Evolutionary conservation across 2,329 filamentous ascomycete species (phyloP).

Genomic region (Chrysoporthe puriensis): DNA sequence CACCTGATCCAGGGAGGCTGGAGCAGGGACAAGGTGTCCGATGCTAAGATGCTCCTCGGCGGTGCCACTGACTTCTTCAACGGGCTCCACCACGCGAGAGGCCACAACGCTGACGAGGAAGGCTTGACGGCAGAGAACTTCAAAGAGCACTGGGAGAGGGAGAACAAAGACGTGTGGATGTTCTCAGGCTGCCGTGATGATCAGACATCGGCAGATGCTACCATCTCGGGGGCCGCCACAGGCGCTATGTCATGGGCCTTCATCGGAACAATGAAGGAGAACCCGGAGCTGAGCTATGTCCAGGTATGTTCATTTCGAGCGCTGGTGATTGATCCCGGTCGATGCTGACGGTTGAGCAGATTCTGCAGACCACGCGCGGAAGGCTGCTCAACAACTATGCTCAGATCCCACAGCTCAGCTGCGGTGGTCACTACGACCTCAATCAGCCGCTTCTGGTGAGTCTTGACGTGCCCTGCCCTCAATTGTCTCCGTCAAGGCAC

Average conservation of each 20-base stretch:
- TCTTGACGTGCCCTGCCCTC: not conserved
- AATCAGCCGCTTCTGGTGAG: conserved; percentile 32
- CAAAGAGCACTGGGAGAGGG: conserved; percentile 44
- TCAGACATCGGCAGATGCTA: conserved; percentile 45
- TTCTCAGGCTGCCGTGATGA: conserved; percentile 45
- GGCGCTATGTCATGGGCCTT: conserved; percentile 47
- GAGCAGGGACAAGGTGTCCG: conserved; percentile 47
- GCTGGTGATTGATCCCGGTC: not conserved
- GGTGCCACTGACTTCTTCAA: conserved; percentile 59
- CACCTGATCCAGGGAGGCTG: conserved; percentile 55
- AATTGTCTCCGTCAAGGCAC: not conserved
- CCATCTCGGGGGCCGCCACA: conserved; percentile 40
- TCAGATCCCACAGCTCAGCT: conserved; percentile 36
- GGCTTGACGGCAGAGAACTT: conserved; percentile 49
- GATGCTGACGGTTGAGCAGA: conserved; percentile 25
- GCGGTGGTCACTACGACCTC: conserved; percentile 37
- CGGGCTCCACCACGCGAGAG: conserved; percentile 49
- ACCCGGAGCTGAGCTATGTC: conserved; percentile 38
- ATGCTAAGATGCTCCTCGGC: conserved; percentile 55
- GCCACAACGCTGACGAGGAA: conserved; percentile 46
- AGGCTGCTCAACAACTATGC: conserved; percentile 33
- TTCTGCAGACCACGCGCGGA: conserved; percentile 33
- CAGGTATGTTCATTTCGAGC: conserved; percentile 31
- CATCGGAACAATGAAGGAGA: conserved; percentile 39
- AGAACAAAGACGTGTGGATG: conserved; percentile 48